Percentiles rank a stretch among this genome's conserved stretches.
Evolutionary conservation across 805 yeast genomes (phyloP).

Genomic region (Kuraishia borneana): DNA sequence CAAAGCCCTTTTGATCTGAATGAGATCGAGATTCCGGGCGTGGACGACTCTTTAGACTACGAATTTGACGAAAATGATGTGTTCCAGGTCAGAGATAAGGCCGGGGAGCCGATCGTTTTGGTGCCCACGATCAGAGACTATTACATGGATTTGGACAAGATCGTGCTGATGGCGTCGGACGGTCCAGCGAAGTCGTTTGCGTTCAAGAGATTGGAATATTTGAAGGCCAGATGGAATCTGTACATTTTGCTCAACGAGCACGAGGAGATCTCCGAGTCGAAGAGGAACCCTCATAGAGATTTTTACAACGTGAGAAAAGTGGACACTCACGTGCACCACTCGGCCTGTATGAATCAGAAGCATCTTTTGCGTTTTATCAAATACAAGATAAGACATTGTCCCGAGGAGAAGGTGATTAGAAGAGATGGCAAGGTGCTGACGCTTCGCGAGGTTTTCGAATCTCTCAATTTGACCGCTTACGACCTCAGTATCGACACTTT

Average conservation of each 20-base stretch:
- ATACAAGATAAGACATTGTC: constrained; percentile 78
- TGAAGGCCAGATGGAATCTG: constrained; percentile 95
- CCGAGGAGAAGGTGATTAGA: constrained; percentile 83
- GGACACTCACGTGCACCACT: constrained; percentile 97
- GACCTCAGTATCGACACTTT: constrained; percentile 92
- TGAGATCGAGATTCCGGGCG: constrained; percentile 44
- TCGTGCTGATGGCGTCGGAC: constrained; percentile 71
- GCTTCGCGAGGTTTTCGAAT: constrained; percentile 78
- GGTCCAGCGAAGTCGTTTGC: constrained; percentile 98
- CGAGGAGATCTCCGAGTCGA: constrained; percentile 83
- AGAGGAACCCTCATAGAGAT: constrained; percentile 93
- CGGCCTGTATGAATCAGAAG: constrained; percentile 98
- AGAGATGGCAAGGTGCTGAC: constrained; percentile 89
- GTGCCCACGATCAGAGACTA: constrained; percentile 82
- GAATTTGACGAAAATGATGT: constrained; percentile 53
- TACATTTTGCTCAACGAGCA: constrained; percentile 83
- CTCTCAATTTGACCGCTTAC: constrained; percentile 84
- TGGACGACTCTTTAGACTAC: constrained; percentile 27
- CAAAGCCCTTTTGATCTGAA: constrained; percentile 46
- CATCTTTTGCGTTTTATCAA: constrained; percentile 91
- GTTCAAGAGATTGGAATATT: constrained; percentile 80
- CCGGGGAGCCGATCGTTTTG: constrained; percentile 30
- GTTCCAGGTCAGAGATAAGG: constrained; percentile 31
- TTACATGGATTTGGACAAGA: constrained; percentile 69
- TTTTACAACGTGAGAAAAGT: constrained; percentile 94